phyloP scores from a whole-genome alignment of 495 filamentous ascomycete genomes.

The Cladorrhinum samala region DNA sequence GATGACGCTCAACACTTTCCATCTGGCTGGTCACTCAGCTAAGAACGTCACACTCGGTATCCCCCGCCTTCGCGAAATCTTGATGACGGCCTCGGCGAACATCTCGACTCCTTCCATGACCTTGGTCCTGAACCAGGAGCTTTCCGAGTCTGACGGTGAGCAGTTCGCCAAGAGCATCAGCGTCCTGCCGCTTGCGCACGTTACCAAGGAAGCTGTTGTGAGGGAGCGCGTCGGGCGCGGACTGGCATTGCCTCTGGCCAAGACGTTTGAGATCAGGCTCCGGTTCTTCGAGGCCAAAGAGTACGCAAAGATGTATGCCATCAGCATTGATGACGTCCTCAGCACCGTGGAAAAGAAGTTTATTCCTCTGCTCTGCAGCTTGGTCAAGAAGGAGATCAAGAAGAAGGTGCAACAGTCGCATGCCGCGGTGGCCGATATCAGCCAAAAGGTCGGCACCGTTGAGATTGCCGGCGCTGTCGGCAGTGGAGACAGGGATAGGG shows the following conservation, averaged over 20 bases:
- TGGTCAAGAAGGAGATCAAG: conserved; percentile 70
- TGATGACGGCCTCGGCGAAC: conserved; percentile 87
- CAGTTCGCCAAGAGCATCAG: conserved; percentile 88
- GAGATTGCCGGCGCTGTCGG: conserved; percentile 53
- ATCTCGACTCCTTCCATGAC: conserved; percentile 95
- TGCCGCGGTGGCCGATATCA: conserved; percentile 73
- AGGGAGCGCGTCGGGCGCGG: conserved; percentile 68
- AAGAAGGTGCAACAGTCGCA: conserved; percentile 55
- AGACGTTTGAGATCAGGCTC: conserved; percentile 77
- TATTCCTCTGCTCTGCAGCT: conserved; percentile 58
- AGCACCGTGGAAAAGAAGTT: conserved; percentile 73
- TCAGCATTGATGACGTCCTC: conserved; percentile 68
- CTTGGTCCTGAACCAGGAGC: conserved; percentile 65
- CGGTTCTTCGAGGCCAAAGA: conserved; percentile 78
- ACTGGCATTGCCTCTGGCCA: conserved; percentile 58
- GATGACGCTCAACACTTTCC: conserved; percentile 99
- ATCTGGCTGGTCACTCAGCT: conserved; percentile 95
- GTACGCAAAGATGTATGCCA: conserved; percentile 79
- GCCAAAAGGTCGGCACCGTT: conserved; percentile 64
- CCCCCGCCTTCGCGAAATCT: conserved; percentile 91
- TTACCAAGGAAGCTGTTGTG: conserved; percentile 76
- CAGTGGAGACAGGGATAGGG: conserved; percentile 55
- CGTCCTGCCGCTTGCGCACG: conserved; percentile 77
- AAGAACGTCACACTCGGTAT: conserved; percentile 99
- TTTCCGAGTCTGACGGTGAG: conserved; percentile 63